Evolutionary conservation across 441 rosid genomes (phyloP).

Genomic region (Aquilaria agallochum): DNA sequence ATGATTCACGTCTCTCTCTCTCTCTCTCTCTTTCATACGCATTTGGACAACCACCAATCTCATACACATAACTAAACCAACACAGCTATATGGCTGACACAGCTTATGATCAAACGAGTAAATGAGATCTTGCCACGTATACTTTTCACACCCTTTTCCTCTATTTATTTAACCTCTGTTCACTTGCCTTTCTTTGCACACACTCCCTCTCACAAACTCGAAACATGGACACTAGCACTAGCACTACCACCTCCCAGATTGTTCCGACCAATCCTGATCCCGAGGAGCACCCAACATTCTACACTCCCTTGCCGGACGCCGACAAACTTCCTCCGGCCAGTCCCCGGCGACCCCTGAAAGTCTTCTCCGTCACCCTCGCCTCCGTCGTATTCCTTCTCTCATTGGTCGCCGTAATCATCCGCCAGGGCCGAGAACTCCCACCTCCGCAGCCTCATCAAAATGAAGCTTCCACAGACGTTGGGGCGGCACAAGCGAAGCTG

Average conservation of each 20-base stretch:
- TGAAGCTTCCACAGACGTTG: conserved; percentile 4
- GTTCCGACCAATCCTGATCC: conserved; percentile 3
- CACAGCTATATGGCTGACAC: no score
- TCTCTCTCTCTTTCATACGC: conserved; percentile 2
- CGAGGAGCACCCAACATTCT: conserved; percentile 13
- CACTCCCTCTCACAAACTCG: no score
- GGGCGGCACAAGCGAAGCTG: conserved; percentile 9
- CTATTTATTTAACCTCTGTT: no score
- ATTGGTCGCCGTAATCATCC: conserved; percentile 33
- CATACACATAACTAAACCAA: not conserved
- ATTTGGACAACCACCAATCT: conserved; percentile 14
- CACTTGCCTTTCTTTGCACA: no score
- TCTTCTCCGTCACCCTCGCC: conserved; percentile 16
- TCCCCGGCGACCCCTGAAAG: conserved; percentile 28
- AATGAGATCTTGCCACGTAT: no score
- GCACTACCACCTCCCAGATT: not conserved
- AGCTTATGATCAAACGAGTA: no score
- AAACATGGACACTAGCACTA: conserved; percentile 5
- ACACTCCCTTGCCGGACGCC: conserved; percentile 38
- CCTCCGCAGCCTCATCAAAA: not conserved
- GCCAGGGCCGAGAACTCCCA: conserved; percentile 30
- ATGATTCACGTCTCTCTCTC: not conserved
- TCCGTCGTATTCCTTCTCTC: conserved; percentile 35
- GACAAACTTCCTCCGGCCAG: conserved; percentile 14
- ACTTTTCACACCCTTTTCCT: no score